Percentiles rank a stretch among this genome's conserved stretches.
These are phyloP conservation scores for Epichloe elymi DNA, from an alignment of 2,329 filamentous ascomycete species.

Conservation along the genomic window DNA sequence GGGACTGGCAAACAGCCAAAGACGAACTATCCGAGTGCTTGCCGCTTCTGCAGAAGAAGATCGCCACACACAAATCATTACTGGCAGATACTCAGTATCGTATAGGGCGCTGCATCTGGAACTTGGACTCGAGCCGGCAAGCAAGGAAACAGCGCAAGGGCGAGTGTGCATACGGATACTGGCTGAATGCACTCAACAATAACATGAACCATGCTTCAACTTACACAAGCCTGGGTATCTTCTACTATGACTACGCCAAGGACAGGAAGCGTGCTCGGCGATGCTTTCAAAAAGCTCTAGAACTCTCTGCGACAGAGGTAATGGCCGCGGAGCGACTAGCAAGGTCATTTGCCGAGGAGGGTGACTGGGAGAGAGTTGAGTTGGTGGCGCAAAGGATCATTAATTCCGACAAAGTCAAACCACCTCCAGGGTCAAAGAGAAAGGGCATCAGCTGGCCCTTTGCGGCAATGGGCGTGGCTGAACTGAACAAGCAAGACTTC, in stretches of 20 bases:
- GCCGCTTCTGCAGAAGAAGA: slow-evolving; percentile 47
- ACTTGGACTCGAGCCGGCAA: slow-evolving; percentile 58
- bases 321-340: slow-evolving; percentile 79
- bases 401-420: slow-evolving; percentile 85
- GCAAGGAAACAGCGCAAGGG: slow-evolving; percentile 70
- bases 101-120: slow-evolving; percentile 78
- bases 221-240: slow-evolving; percentile 82
- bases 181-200: slow-evolving; percentile 71
- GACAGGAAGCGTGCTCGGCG: slow-evolving; percentile 78
- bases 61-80: slow-evolving; percentile 48
- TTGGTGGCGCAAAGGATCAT: slow-evolving; percentile 81
- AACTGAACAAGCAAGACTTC: slow-evolving; percentile 89
- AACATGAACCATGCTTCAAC: slow-evolving; percentile 81
- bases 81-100: slow-evolving; percentile 77
- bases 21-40: slow-evolving; percentile 60
- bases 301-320: slow-evolving; percentile 77
- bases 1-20: slow-evolving; percentile 56
- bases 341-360: slow-evolving; percentile 71
- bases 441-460: slow-evolving; percentile 94
- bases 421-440: slow-evolving; percentile 82
- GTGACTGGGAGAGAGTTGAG: slow-evolving; percentile 95
- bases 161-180: slow-evolving; percentile 58
- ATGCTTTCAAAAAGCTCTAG: slow-evolving; percentile 93
- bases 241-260: slow-evolving; percentile 80
- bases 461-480: slow-evolving; percentile 82